Base-by-base conservation (phyloP, 1,284 basidiomycete genomes). In the Exobasidium cylindrosporum region DNA sequence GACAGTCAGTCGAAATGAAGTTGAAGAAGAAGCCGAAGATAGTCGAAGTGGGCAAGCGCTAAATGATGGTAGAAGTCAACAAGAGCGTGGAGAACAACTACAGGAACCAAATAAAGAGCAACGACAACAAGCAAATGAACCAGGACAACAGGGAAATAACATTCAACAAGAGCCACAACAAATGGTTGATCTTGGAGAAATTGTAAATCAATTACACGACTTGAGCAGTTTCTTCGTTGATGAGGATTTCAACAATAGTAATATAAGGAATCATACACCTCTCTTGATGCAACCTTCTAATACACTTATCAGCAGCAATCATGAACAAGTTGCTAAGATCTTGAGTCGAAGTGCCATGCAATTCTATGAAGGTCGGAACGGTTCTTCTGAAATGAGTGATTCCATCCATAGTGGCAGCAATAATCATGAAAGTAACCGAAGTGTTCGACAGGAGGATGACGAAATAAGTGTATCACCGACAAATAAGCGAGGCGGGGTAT, bases 201-300 rank as follows among this genome's bases (percentile, higher is more conserved):
- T 79, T 17, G 76, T 77, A 31, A 69, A 64, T 23, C 77, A 79
- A 69, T 68, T 79, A 26, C 73, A 77, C 52, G 76, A 79, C 47
- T 55, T 79, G 24, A 73, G 73, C 10, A 65, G 61, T 40, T 79
- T 76, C 71, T 79, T 79, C 57, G 73, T 67, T 31, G 73, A 75
- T 24, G 72, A 73, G 46, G 23, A 73, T 10, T 6, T 50, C 21
- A 50, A 13, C 3, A 24, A 50, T 13, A 50, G 26, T 50, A 17
- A 40, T 17, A 17, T 17, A 17, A 40, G 35, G 17, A 40, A 7
- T 7, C 17, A 40, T 17, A 10, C 35, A 10, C n/a, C n/a, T n/a
- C n/a, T n/a, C n/a, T n/a, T n/a, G n/a, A n/a, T n/a, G n/a, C 35
- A 40, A 17, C 17, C 35, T 40, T 40, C 35, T 40, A 17, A 17